Evolutionary conservation across 148 eudicot species (phyloP), one percentile per base, ranked within the genome.

Genomic region (Silene conica): DNA sequence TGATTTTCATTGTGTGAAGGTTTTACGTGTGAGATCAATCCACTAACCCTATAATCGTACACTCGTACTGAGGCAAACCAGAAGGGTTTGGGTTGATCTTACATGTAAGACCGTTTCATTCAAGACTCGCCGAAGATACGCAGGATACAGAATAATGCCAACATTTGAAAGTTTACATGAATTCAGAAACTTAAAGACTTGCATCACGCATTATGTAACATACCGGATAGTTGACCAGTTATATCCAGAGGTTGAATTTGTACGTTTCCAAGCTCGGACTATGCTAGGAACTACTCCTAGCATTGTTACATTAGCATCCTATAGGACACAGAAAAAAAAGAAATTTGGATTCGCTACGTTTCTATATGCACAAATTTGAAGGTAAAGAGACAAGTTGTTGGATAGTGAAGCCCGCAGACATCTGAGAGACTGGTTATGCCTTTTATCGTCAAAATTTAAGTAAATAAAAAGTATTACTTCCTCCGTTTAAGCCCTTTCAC

Each of bases 301-400:
- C 96, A 95, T 92, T 23, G 97, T 88, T 72, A 95, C 90, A 79
- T 89, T 84, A 69, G 97, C 99, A 86, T 95, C 99, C 99, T 95
- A 68, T 58, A 38, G 20, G 52, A 79, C 28, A 81, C 26, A 78
- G 63, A 20, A 50, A 66, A 0, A 28, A 4, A 65, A 28, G 2
- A 65, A 46, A 66, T 50, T 50, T 50, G 55, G 55, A 50, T 50
- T 13, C 14, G 7, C 43, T 38, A 38, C 8, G 9, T 38, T 48
- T 11, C 54, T 12, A 48, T 1, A 50, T 50, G 55, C 55, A 50
- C 55, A 11, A 12, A 18, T 50, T 50, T 5, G 8, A 50, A 50
- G 55, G 55, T 15, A 48, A 48, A 48, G 54, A 14, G 54, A 14
- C 15, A 38, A 7, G 54, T 12, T 12, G 54, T 48, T 48, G 54